Evolutionary conservation across 129 eudicot species (phyloP).

Genomic region (Tagetes erecta): DNA sequence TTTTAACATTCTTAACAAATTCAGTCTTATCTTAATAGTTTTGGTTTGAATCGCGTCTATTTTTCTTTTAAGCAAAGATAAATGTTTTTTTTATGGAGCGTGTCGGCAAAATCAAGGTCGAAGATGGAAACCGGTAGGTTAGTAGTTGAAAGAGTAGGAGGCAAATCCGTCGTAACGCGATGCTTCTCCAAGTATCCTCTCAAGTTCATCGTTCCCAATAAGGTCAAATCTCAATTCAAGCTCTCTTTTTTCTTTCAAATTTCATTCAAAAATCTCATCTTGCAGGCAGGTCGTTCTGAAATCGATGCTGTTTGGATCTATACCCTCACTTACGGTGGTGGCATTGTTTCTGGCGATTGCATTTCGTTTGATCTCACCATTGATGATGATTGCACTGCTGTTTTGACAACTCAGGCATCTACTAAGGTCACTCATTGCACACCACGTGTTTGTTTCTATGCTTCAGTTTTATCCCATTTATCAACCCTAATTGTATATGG

Average conservation of each 20-base stretch:
- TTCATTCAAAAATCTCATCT: not conserved
- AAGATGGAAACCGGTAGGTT: conserved; percentile 65
- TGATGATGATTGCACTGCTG: conserved; percentile 87
- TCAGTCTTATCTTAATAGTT: no score
- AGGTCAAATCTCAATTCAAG: conserved; percentile 35
- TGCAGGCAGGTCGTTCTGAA: conserved; percentile 70
- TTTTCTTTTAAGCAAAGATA: no score
- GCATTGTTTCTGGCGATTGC: conserved; percentile 91
- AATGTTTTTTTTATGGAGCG: no score
- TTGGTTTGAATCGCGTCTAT: no score
- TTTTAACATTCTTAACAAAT: no score
- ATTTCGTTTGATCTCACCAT: conserved; percentile 55
- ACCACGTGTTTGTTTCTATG: conserved; percentile 26
- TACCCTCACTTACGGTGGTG: conserved; percentile 92
- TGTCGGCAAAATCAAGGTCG: conserved; percentile 1
- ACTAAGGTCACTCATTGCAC: conserved; percentile 60
- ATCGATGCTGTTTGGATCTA: conserved; percentile 94
- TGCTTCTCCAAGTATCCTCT: conserved; percentile 86
- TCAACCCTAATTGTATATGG: not conserved
- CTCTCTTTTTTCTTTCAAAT: not conserved
- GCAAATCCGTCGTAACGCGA: conserved; percentile 74
- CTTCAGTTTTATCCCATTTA: not conserved
- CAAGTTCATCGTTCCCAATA: conserved; percentile 83
- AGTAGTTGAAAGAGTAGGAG: conserved; percentile 62
- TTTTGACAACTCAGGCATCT: conserved; percentile 95